Evolutionary conservation across 208 protist species (phyloP), one percentile per base, ranked within the genome.

Genomic region (Trypanosoma vivax): DNA sequence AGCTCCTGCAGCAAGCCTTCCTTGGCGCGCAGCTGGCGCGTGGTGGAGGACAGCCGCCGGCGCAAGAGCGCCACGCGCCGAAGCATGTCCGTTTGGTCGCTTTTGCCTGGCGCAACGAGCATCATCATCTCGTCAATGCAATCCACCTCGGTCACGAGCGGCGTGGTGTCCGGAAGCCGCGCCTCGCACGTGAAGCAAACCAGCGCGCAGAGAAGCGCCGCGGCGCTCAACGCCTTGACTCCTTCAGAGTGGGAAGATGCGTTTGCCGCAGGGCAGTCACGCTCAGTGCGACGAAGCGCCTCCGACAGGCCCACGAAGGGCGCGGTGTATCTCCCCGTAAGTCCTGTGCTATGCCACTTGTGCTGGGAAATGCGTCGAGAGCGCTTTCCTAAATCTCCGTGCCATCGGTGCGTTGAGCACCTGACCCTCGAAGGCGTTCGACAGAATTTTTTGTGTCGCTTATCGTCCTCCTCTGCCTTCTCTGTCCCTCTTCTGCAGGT

Each of bases 41-140:
- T 76, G 38, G 71, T 52, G 23, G 71, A 50, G 5, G 82, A 79
- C 40, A 94, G 88, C 55, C 73, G 73, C 35, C 83, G 82, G 29
- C 86, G 82, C 45, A 89, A 73, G 19, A 85, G 42, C 19, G 86
- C 77, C 1, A 94, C 64, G 24, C 86, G 82, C 1, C 79, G 86
- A 33, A 94, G 55, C 48, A 94, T 40, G 49, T 94, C 86, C 7
- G 83, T 67, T 70, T 94, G 86, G 56, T 94, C 86, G 25, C 65
- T 73, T 60, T 76, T 54, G 7, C 77, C 81, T 0, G 85, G 81
- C 5, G 82, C 82, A 57, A 94, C 86, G 13, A 90, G 70, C 45
- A 91, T 64, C 52, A 90, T 78, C 77, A 94, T 90, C 64, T 94
- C 86, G 47, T 94, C 83, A 16, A 94, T 81, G 47, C 70, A 76